Conservation (phyloP, 139 green algal genomes). For the Picochlorum sp. region DNA sequence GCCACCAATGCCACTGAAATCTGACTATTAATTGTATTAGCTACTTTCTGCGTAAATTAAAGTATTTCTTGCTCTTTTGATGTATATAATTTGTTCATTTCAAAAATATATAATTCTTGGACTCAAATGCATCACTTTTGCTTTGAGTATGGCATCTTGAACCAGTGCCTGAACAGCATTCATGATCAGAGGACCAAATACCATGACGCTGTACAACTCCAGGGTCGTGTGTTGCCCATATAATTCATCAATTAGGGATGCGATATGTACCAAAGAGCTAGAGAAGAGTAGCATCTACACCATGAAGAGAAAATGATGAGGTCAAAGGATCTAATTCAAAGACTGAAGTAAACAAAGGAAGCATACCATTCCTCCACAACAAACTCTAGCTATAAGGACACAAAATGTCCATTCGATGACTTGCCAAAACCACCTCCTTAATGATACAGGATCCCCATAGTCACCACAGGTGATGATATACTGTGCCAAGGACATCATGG, state of each 20-base stretch:
- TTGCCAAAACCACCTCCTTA: conserved; percentile 26
- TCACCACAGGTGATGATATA: conserved; percentile 22
- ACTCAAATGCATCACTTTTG: neutral
- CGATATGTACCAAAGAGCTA: no score
- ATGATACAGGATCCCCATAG: conserved; percentile 33
- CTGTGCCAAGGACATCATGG: neutral
- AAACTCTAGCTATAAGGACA: conserved; percentile 14
- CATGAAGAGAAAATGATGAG: no score
- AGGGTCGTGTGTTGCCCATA: conserved; percentile 29
- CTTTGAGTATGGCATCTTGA: conserved; percentile 2
- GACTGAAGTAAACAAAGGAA: neutral
- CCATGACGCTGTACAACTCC: conserved; percentile 42
- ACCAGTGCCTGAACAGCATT: conserved; percentile 37
- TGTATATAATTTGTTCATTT: neutral
- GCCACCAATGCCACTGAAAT: conserved; percentile 51
- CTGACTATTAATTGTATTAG: neutral
- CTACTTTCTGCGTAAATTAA: neutral
- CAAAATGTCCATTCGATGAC: conserved; percentile 35
- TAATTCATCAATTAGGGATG: no score
- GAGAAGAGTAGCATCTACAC: no score
- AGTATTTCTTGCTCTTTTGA: neutral
- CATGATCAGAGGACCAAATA: conserved; percentile 42
- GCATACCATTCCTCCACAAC: conserved; percentile 24
- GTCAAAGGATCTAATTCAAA: no score
- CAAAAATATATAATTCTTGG: neutral